A percentile compares a stretch with the other conserved stretches of the same genome.
These are phyloP conservation scores for Dryas octopetala DNA, from an alignment of 306 rosid genomes.

Conservation along the genomic window DNA sequence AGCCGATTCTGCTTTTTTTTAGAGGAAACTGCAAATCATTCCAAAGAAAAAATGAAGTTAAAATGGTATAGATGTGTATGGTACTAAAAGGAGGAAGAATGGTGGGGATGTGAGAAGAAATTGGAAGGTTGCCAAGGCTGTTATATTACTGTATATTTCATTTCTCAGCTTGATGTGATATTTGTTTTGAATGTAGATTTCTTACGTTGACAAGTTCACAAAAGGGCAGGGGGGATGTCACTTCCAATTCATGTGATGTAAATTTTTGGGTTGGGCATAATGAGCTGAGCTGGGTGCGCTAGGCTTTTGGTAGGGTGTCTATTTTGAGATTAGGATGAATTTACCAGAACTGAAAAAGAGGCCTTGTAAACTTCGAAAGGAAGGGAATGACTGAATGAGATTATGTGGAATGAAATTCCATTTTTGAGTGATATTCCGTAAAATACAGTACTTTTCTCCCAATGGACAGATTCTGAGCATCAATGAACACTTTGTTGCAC, in stretches of 20 bases:
- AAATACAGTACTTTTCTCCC: background rate
- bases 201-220: background rate
- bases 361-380: background rate
- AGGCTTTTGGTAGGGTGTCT: background rate
- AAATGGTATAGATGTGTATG: background rate
- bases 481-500: too few species aligned
- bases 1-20: constrained; percentile 27
- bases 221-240: too few species aligned
- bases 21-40: background rate
- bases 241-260: background rate
- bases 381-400: background rate
- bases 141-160: background rate
- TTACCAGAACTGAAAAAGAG: background rate
- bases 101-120: background rate
- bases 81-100: constrained; percentile 5
- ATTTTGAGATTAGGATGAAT: background rate
- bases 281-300: background rate
- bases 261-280: background rate
- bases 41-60: background rate
- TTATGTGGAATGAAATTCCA: background rate
- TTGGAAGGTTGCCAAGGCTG: background rate
- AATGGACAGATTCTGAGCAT: too few species aligned
- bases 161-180: background rate
- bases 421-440: background rate
- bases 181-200: background rate